Conservation (phyloP, 495 filamentous ascomycete genomes). For the Terfezia claveryi region DNA sequence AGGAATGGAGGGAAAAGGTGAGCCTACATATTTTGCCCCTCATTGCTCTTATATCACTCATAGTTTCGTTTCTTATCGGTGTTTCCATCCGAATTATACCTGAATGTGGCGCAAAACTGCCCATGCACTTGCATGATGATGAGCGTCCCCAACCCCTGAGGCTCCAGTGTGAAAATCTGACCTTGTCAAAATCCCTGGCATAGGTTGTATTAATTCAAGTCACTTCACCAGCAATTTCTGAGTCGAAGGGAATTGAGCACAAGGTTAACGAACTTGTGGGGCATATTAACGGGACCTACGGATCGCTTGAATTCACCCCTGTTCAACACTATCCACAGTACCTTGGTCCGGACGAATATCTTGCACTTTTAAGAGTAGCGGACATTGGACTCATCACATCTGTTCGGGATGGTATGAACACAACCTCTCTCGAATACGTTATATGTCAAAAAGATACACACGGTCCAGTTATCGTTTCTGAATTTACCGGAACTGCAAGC, state of each 20-base stretch:
- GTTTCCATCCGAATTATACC: not conserved
- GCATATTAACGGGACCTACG: slow-evolving; percentile 73
- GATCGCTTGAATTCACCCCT: slow-evolving; percentile 62
- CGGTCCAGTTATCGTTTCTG: slow-evolving; percentile 74
- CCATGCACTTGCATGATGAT: too few species aligned
- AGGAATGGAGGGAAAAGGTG: slow-evolving; percentile 65
- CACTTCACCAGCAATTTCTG: slow-evolving; percentile 62
- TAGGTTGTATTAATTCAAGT: slow-evolving; percentile 74
- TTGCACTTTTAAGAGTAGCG: slow-evolving; percentile 64
- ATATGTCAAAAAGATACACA: slow-evolving; percentile 68
- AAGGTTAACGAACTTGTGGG: slow-evolving; percentile 72
- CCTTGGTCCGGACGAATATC: slow-evolving; percentile 66
- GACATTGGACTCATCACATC: slow-evolving; percentile 82
- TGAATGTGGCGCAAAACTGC: not conserved
- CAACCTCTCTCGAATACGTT: slow-evolving; percentile 79
- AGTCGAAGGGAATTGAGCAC: slow-evolving; percentile 56
- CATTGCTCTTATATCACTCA: not conserved
- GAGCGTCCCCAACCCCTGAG: too few species aligned
- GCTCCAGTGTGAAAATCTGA: too few species aligned
- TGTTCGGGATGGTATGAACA: slow-evolving; percentile 91
- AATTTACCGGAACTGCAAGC: slow-evolving; percentile 85
- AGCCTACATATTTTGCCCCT: not conserved
- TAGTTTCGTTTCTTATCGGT: not conserved
- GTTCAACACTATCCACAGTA: slow-evolving; percentile 89
- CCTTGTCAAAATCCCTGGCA: too few species aligned